These are phyloP conservation scores for Mucor saturninus DNA, from an alignment of 371 early-diverging fungal species.

Conservation along the genomic window DNA sequence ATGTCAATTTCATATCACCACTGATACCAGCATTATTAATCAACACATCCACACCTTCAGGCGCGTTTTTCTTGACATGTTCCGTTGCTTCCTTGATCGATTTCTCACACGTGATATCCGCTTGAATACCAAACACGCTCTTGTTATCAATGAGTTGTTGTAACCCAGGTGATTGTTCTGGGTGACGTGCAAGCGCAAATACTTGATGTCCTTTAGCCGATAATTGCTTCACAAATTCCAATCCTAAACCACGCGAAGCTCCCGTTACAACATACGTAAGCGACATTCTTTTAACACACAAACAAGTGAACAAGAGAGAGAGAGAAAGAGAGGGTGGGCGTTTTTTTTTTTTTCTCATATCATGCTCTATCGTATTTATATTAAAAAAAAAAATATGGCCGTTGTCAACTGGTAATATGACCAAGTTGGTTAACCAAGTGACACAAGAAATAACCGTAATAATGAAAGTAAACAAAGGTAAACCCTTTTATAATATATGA, in stretches of 20 bases:
- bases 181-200: conserved; percentile 43
- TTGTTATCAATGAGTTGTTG: conserved; percentile 30
- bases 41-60: conserved; percentile 35
- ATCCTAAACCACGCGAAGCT: conserved; percentile 47
- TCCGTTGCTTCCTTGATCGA: conserved; percentile 37
- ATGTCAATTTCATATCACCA: conserved; percentile 2
- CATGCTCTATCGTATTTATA: too few relatives aligned
- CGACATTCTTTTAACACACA: neutral
- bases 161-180: conserved; percentile 26
- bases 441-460: too few relatives aligned
- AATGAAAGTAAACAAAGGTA: too few relatives aligned
- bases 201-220: conserved; percentile 33
- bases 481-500: too few relatives aligned
- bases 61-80: conserved; percentile 19
- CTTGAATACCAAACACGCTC: conserved; percentile 26
- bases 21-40: conserved; percentile 45
- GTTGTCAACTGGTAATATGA: too few relatives aligned
- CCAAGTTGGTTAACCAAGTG: too few relatives aligned
- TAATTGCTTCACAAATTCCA: conserved; percentile 48
- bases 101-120: conserved; percentile 27
- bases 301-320: too few relatives aligned
- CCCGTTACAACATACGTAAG: conserved; percentile 30
- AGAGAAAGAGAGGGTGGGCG: too few relatives aligned
- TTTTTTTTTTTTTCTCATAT: too few relatives aligned
- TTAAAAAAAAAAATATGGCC: too few relatives aligned